Evolutionary conservation across 2,329 filamentous ascomycete genomes (phyloP), one percentile per base, ranked within the genome.

Genomic region (Fusarium annulatum): DNA sequence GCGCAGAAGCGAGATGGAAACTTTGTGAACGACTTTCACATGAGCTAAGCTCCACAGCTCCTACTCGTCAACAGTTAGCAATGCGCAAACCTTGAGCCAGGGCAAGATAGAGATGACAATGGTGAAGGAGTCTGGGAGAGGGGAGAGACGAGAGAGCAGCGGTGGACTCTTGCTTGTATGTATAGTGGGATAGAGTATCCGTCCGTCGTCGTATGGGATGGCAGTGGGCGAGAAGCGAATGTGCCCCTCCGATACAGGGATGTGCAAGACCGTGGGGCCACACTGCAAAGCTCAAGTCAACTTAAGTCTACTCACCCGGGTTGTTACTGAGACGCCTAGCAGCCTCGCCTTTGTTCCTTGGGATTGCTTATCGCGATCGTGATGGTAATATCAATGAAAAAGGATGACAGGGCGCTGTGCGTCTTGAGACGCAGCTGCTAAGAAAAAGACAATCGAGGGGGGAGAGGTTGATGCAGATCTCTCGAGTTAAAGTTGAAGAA

Each of bases 211-310:
- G 49, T 61, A 65, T 72, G 71, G 63, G 34, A 41, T 28, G 23
- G 34, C 23, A 69, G 71, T 78, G 61, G 76, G 76, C 63, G 64
- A 68, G 72, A 78, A 77, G 76, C 76, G 76, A 77, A 77, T 53
- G 74, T 78, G 76, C 76, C 76, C 76, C 76, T 77, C 76, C 65
- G 71, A 62, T 71, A 76, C 76, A 77, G 74, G 76, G 76, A 72
- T 78, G 71, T 68, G 59, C 55, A 72, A 73, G 55, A 64, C 66
- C 75, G 71, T 77, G 75, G 75, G 75, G 75, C 75, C 75, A 77
- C 75, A 75, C 59, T 70, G 64, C 59, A 33, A 70, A 65, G 72
- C 72, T 75, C 55, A 69, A 71, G 57, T 56, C 28, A 39, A 71
- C 49, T 46, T 28, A 48, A 73, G 45, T 59, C 61, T 64, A 73